phyloP scores from a whole-genome alignment of 768 basidiomycete species.

The Dacryopinax spathularia region DNA sequence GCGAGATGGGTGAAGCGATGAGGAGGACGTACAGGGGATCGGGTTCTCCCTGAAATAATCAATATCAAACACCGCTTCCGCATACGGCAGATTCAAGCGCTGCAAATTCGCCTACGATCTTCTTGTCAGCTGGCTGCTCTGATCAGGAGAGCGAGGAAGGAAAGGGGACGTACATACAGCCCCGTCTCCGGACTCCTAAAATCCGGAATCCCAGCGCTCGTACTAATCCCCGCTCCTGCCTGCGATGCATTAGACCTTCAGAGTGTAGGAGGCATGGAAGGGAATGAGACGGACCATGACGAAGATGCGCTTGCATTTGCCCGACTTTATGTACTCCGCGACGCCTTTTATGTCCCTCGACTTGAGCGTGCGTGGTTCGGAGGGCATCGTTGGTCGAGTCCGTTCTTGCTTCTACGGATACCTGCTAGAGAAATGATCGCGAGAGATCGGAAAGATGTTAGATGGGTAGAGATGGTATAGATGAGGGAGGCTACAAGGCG shows the following conservation, averaged over 20 bases:
- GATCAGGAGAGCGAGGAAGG: background rate
- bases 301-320: conserved; percentile 50
- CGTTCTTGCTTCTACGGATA: no score
- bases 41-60: conserved; percentile 69
- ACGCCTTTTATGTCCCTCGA: conserved; percentile 19
- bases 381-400: background rate
- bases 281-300: conserved; percentile 55
- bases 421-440: no score
- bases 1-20: background rate
- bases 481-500: no score
- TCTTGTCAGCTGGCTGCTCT: conserved; percentile 32
- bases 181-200: conserved; percentile 74
- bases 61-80: conserved; percentile 93
- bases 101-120: conserved; percentile 42
- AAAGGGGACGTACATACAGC: conserved; percentile 34
- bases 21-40: conserved; percentile 46
- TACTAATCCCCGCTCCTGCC: conserved; percentile 41
- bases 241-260: conserved; percentile 1
- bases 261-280: background rate
- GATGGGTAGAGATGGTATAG: no score
- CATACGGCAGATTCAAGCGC: conserved; percentile 61
- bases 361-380: conserved; percentile 4
- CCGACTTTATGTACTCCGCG: conserved; percentile 55
- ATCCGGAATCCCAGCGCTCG: conserved; percentile 75
- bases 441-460: no score